phyloP scores from a whole-genome alignment of 176 grass and related monocot species.

The Musa acuminata region DNA sequence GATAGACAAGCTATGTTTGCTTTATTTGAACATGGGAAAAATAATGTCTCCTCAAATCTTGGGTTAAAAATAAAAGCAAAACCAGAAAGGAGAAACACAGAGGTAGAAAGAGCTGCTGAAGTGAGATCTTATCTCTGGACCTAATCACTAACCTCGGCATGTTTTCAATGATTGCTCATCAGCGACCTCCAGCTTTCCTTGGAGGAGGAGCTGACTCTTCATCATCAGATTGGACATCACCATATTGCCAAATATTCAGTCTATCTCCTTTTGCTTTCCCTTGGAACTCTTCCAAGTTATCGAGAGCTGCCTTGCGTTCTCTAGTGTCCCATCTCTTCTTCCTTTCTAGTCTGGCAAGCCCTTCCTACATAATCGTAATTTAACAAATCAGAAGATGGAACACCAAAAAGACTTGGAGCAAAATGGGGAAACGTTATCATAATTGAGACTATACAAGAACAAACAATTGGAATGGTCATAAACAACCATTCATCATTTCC shows the following conservation, averaged over 20 bases:
- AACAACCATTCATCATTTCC: too few relatives aligned
- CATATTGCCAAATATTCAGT: constrained; percentile 52
- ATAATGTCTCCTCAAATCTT: constrained; percentile 9
- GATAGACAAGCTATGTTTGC: constrained; percentile 7
- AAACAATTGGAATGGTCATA: too few relatives aligned
- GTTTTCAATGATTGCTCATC: neutral
- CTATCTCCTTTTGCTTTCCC: constrained; percentile 62
- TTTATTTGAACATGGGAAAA: constrained; percentile 16
- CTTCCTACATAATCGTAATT: constrained; percentile 35
- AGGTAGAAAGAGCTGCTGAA: neutral
- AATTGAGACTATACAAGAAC: too few relatives aligned
- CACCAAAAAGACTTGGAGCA: neutral
- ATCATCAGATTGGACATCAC: constrained; percentile 60
- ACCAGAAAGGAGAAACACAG: neutral
- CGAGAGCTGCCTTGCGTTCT: constrained; percentile 43
- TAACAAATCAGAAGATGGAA: neutral
- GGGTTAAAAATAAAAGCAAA: neutral
- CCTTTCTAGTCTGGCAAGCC: constrained; percentile 67
- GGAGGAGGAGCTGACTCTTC: constrained; percentile 49
- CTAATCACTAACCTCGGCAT: neutral
- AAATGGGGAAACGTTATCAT: too few relatives aligned
- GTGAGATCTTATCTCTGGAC: neutral
- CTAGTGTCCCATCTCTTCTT: constrained; percentile 70
- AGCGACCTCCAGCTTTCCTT: constrained; percentile 45
- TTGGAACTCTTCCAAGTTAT: constrained; percentile 71